Conservation (phyloP, 352 stramenopile species). For the Globisporangium cederbergense region DNA sequence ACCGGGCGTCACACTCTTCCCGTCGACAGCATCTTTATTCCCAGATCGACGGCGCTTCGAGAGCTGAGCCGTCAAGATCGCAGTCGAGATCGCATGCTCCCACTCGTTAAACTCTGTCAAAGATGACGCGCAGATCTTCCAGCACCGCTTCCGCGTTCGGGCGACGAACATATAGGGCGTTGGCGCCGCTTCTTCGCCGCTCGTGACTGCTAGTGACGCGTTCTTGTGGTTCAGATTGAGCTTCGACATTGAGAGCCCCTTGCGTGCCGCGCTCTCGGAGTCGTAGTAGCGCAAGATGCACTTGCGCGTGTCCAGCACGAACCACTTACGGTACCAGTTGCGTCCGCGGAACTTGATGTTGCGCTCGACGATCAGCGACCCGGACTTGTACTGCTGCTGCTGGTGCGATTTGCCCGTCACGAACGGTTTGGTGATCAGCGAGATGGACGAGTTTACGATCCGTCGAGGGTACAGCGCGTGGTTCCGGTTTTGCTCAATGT, state of each 20-base stretch:
- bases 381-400: slow-evolving; percentile 35
- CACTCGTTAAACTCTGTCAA: slow-evolving; percentile 59
- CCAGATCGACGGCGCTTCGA: slow-evolving; percentile 31
- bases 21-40: slow-evolving; percentile 24
- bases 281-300: slow-evolving; percentile 73
- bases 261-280: slow-evolving; percentile 50
- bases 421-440: slow-evolving; percentile 70
- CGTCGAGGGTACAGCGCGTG: slow-evolving; percentile 55
- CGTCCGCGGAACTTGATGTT: slow-evolving; percentile 66
- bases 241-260: slow-evolving; percentile 56
- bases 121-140: slow-evolving; percentile 64
- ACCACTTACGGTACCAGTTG: slow-evolving; percentile 83
- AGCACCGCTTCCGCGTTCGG: slow-evolving; percentile 58
- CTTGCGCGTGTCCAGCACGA: slow-evolving; percentile 62
- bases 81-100: slow-evolving; percentile 74
- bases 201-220: slow-evolving; percentile 60
- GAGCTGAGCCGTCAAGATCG: slow-evolving; percentile 54
- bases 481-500: slow-evolving; percentile 63
- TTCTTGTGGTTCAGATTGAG: slow-evolving; percentile 66
- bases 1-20: background rate
- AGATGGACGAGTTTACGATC: slow-evolving; percentile 72
- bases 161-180: slow-evolving; percentile 70
- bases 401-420: slow-evolving; percentile 25
- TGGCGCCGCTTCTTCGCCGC: slow-evolving; percentile 51
- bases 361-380: slow-evolving; percentile 65